Evolutionary conservation across 2,329 filamentous ascomycete genomes (phyloP).

Genomic region (Ambrosiella beaveri): DNA sequence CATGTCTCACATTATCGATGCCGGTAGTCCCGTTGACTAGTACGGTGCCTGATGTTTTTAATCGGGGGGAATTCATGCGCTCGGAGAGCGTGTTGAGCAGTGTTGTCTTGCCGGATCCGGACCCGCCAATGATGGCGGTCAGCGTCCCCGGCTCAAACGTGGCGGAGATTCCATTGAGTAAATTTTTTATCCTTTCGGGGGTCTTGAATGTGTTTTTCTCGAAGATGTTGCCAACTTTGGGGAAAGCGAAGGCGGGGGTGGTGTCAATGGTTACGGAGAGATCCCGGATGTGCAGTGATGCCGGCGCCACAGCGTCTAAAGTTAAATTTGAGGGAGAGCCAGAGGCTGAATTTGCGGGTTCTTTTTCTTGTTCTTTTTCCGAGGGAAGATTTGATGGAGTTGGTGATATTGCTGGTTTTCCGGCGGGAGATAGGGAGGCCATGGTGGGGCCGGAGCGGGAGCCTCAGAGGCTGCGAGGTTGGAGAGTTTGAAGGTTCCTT

Average conservation of each 20-base stretch:
- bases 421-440: too few species aligned
- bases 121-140: constrained; percentile 60
- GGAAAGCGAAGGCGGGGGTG: constrained; percentile 34
- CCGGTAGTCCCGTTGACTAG: constrained; percentile 44
- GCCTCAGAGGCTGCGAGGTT: too few species aligned
- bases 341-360: background rate
- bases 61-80: constrained; percentile 39
- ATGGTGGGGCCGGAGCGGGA: too few species aligned
- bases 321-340: constrained; percentile 20
- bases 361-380: background rate
- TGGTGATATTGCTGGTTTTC: background rate
- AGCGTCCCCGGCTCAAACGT: constrained; percentile 47
- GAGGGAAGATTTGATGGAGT: background rate
- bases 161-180: constrained; percentile 47
- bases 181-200: constrained; percentile 26
- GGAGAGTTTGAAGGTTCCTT: too few species aligned
- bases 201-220: constrained; percentile 22
- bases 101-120: constrained; percentile 57
- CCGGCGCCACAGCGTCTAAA: constrained; percentile 36
- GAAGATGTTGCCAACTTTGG: constrained; percentile 28
- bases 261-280: constrained; percentile 41
- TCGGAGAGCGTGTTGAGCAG: constrained; percentile 55
- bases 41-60: constrained; percentile 35
- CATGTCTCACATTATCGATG: constrained; percentile 38
- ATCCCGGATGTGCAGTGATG: constrained; percentile 35